Percentiles rank a stretch among this genome's conserved stretches.
Evolutionary conservation across 2,329 filamentous ascomycete species (phyloP).

Genomic region (Nothomitra cinnamomea): DNA sequence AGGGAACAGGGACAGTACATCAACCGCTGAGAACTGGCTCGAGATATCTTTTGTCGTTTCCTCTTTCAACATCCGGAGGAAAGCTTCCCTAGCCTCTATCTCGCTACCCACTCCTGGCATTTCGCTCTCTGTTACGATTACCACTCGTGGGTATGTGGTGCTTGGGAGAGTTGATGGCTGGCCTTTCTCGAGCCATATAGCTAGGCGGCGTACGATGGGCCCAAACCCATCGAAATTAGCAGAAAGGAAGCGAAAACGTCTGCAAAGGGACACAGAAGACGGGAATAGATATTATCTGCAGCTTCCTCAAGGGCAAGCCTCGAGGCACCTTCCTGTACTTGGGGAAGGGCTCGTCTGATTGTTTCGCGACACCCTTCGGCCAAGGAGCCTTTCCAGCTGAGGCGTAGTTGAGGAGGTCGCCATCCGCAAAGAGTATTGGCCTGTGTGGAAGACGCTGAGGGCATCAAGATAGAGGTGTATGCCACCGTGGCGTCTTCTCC

Average conservation of each 20-base stretch:
- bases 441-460: conserved; percentile 11
- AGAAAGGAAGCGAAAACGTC: conserved; percentile 17
- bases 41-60: background rate
- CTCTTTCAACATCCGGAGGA: background rate
- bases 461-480: conserved; percentile 14
- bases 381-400: conserved; percentile 5
- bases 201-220: background rate
- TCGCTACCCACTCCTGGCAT: too few species aligned
- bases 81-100: background rate
- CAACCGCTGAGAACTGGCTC: background rate
- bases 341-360: conserved; percentile 7
- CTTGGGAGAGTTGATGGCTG: background rate
- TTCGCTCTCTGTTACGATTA: background rate
- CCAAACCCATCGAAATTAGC: background rate
- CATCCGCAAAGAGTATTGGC: conserved; percentile 12
- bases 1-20: background rate
- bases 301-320: conserved; percentile 4
- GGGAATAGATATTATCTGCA: conserved; percentile 10
- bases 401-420: conserved; percentile 9
- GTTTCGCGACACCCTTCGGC: conserved; percentile 9
- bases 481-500: conserved; percentile 9
- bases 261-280: conserved; percentile 13
- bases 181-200: background rate
- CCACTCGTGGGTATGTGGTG: background rate
- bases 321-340: conserved; percentile 2